phyloP scores from a whole-genome alignment of 164 flowering plant genomes.

The Umbellularia californica region DNA sequence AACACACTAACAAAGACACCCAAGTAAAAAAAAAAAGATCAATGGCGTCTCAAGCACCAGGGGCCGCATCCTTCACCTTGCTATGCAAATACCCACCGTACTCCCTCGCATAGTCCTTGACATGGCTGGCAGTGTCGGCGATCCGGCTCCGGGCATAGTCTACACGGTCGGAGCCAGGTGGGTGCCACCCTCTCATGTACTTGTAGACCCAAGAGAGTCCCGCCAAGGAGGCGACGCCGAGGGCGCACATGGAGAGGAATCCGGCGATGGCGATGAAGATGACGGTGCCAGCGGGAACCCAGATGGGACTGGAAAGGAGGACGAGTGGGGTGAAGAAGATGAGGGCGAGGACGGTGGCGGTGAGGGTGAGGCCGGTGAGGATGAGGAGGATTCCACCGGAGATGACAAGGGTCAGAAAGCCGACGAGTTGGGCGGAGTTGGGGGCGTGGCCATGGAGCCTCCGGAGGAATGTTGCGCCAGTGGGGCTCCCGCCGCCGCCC shows the following conservation, averaged over 20 bases:
- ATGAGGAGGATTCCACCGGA: conserved; percentile 54
- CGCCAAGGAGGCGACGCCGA: conserved; percentile 36
- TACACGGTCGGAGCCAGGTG: conserved; percentile 60
- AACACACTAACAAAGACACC: not conserved
- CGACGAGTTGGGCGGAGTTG: conserved; percentile 54
- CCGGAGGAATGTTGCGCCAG: conserved; percentile 23
- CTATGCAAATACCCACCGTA: conserved; percentile 78
- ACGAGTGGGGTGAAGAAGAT: conserved; percentile 62
- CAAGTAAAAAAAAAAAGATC: too few species aligned
- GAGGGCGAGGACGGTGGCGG: conserved; percentile 47
- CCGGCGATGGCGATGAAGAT: conserved; percentile 39
- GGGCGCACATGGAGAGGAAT: conserved; percentile 40
- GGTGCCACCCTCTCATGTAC: conserved; percentile 54
- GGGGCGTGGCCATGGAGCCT: conserved; percentile 46
- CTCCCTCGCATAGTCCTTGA: conserved; percentile 75
- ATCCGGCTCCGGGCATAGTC: conserved; percentile 76
- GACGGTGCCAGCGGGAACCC: conserved; percentile 61
- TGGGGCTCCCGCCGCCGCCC: not conserved
- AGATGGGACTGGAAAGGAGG: conserved; percentile 69
- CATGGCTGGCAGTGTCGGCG: conserved; percentile 72
- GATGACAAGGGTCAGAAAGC: conserved; percentile 54
- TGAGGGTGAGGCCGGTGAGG: conserved; percentile 65
- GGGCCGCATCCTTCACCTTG: conserved; percentile 85
- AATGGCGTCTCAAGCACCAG: conserved; percentile 53
- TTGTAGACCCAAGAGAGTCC: conserved; percentile 61